A percentile compares a stretch with the other conserved stretches of the same genome.
These are phyloP conservation scores for Rhododendron griersonianum DNA, from an alignment of 148 eudicot species.

Conservation along the genomic window DNA sequence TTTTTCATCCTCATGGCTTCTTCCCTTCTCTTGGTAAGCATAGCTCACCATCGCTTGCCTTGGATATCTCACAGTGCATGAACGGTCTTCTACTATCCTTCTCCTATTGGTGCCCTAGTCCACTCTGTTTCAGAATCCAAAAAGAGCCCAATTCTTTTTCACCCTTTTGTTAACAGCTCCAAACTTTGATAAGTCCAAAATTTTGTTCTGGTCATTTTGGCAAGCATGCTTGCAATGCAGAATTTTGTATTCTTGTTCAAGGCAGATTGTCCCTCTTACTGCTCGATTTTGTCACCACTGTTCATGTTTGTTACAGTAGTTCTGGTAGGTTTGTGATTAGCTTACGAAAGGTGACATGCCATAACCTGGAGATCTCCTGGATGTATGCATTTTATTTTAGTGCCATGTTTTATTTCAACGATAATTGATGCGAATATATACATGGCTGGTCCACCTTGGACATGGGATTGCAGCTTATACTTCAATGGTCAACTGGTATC, in stretches of 20 bases:
- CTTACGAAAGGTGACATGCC: neutral
- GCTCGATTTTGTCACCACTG: neutral
- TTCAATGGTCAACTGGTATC: slow-evolving; percentile 97
- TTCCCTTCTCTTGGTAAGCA: slow-evolving; percentile 77
- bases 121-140: neutral
- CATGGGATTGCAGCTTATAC: slow-evolving; percentile 81
- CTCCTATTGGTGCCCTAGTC: neutral
- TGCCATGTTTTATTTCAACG: slow-evolving; percentile 13
- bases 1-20: slow-evolving; percentile 95
- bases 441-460: slow-evolving; percentile 35
- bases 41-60: slow-evolving; percentile 17
- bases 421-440: slow-evolving; percentile 28
- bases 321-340: neutral
- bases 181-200: neutral
- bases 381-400: slow-evolving; percentile 1
- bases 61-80: neutral
- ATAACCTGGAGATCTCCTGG: neutral
- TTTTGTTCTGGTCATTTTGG: neutral
- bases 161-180: neutral
- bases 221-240: neutral
- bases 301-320: neutral
- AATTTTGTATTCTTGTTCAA: neutral
- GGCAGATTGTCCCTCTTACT: neutral
- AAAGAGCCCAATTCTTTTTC: neutral
- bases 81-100: slow-evolving; percentile 3